Evolutionary conservation across 306 rosid species (phyloP).

Genomic region (Dryas octopetala): DNA sequence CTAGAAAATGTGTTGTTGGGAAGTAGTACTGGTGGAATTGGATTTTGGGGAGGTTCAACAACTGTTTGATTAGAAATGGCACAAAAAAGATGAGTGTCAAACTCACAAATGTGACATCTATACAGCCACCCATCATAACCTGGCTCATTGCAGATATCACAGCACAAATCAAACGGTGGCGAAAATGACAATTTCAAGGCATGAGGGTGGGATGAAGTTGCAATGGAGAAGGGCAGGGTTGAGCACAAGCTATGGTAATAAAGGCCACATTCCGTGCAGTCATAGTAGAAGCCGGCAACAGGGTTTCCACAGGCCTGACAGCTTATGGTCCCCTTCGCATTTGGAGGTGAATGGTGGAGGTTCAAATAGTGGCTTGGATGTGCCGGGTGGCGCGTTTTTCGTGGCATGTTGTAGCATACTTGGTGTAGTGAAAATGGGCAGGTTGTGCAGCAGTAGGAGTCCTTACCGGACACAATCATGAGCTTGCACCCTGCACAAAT

Average conservation of each 20-base stretch:
- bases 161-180: slow-evolving; percentile 51
- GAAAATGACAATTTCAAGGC: slow-evolving; percentile 42
- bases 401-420: slow-evolving; percentile 50
- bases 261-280: slow-evolving; percentile 46
- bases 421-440: slow-evolving; percentile 49
- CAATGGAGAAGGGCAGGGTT: slow-evolving; percentile 40
- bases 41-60: neutral
- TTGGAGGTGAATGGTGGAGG: slow-evolving; percentile 36
- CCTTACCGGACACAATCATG: slow-evolving; percentile 21
- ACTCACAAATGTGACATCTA: slow-evolving; percentile 62
- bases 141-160: slow-evolving; percentile 51
- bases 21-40: neutral
- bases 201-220: slow-evolving; percentile 45
- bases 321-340: slow-evolving; percentile 9
- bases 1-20: neutral
- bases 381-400: slow-evolving; percentile 43
- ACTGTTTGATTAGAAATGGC: slow-evolving; percentile 28
- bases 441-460: slow-evolving; percentile 41
- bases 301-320: slow-evolving; percentile 47
- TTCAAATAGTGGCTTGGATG: slow-evolving; percentile 44
- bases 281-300: slow-evolving; percentile 41
- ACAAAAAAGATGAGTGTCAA: slow-evolving; percentile 51
- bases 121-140: slow-evolving; percentile 56
- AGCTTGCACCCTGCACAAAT: slow-evolving; percentile 54
- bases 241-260: slow-evolving; percentile 46